A percentile compares a stretch with the other conserved stretches of the same genome.
Evolutionary conservation across 108 stramenopile genomes (phyloP).

Genomic region (Cyclotella distinguenda): DNA sequence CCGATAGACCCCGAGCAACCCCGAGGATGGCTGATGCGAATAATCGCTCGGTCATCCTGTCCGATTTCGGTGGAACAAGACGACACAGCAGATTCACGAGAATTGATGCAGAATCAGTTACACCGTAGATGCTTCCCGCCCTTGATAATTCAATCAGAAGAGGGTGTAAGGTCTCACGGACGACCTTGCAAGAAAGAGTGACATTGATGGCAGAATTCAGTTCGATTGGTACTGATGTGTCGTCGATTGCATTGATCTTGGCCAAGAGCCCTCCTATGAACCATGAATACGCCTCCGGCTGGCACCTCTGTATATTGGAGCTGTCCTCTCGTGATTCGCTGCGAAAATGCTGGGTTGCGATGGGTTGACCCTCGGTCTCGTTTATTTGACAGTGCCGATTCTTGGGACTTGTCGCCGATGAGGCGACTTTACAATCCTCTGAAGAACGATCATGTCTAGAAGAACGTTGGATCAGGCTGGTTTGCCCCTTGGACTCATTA

Average conservation of each 20-base stretch:
- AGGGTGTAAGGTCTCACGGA: conserved; percentile 1
- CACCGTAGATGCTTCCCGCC: not conserved
- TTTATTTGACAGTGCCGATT: too few relatives aligned
- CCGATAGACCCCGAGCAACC: conserved; percentile 1
- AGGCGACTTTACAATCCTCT: too few relatives aligned
- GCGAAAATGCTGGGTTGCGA: too few relatives aligned
- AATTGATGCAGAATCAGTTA: not conserved
- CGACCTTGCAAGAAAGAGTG: not conserved
- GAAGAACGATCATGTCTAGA: too few relatives aligned
- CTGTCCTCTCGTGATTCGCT: too few relatives aligned
- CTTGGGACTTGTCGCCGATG: too few relatives aligned
- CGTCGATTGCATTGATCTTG: not conserved
- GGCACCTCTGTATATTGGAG: too few relatives aligned
- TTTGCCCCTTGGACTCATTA: too few relatives aligned
- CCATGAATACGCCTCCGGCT: too few relatives aligned
- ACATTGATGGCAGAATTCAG: not conserved
- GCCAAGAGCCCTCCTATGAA: not conserved
- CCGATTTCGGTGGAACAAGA: not conserved
- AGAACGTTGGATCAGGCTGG: too few relatives aligned
- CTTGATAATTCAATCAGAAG: not conserved
- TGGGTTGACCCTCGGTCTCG: too few relatives aligned
- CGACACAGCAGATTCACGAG: not conserved
- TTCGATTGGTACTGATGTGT: not conserved
- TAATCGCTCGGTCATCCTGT: not conserved
- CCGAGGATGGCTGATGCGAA: not conserved